Evolutionary conservation across 805 yeast genomes (phyloP).

Genomic region (Saccharomycopsis sp.): DNA sequence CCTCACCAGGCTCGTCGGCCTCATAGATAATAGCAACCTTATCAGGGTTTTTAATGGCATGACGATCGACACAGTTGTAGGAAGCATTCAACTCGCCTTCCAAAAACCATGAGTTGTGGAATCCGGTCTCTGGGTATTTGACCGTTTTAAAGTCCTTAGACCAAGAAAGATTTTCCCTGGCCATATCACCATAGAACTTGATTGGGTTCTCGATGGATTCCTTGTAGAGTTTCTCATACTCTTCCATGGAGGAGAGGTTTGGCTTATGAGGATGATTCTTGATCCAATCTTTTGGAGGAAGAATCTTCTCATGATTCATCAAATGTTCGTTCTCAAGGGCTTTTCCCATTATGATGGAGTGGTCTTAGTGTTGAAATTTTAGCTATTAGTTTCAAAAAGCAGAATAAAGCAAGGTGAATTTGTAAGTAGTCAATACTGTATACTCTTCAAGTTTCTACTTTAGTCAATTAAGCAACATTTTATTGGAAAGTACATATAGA

Average conservation of each 20-base stretch:
- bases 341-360: conserved; percentile 22
- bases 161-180: conserved; percentile 46
- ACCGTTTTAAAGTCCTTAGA: conserved; percentile 42
- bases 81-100: conserved; percentile 75
- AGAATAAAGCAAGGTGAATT: no score
- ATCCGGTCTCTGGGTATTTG: conserved; percentile 32
- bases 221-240: conserved; percentile 44
- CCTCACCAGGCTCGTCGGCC: conserved; percentile 68
- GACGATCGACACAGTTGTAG: conserved; percentile 31
- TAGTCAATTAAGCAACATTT: no score
- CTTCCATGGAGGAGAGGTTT: conserved; percentile 41
- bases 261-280: conserved; percentile 38
- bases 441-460: no score
- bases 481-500: not conserved
- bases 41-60: conserved; percentile 62
- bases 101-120: conserved; percentile 49
- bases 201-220: conserved; percentile 52
- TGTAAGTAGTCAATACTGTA: no score
- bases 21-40: conserved; percentile 71
- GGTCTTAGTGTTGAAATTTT: not conserved
- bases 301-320: conserved; percentile 26
- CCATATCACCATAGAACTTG: conserved; percentile 48
- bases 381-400: no score
- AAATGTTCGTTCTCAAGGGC: conserved; percentile 28
- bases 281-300: conserved; percentile 22